Percentiles rank a stretch among this genome's conserved stretches.
These are phyloP conservation scores for Magnusiomyces tetraspermus DNA, from an alignment of 1,139 yeast species.

Conservation along the genomic window DNA sequence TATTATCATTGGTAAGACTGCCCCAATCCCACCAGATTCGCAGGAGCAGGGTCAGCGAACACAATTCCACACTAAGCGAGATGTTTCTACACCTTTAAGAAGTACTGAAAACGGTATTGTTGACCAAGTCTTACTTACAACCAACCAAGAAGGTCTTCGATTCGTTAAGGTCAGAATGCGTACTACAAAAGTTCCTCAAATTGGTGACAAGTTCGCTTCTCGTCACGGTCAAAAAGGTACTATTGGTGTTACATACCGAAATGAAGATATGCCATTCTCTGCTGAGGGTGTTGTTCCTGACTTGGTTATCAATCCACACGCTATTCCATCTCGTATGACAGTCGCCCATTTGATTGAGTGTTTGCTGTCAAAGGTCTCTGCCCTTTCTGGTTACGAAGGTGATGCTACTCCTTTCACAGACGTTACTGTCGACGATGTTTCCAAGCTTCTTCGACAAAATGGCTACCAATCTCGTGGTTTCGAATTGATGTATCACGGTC, in stretches of 20 bases:
- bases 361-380: conserved; percentile 87
- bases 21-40: conserved; percentile 96
- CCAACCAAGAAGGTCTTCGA: conserved; percentile 95
- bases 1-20: conserved; percentile 94
- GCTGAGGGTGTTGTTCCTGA: conserved; percentile 95
- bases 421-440: conserved; percentile 94
- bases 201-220: conserved; percentile 98
- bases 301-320: conserved; percentile 94
- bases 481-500: conserved; percentile 97
- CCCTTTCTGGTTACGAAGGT: conserved; percentile 93
- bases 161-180: conserved; percentile 98
- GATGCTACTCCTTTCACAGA: conserved; percentile 98
- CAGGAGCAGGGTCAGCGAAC: conserved; percentile 98
- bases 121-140: conserved; percentile 91
- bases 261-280: conserved; percentile 99
- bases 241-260: conserved; percentile 95
- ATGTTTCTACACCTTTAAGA: conserved; percentile 95
- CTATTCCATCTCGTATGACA: conserved; percentile 99
- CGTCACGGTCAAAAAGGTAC: conserved; percentile 99
- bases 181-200: conserved; percentile 96
- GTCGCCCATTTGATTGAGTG: conserved; percentile 99
- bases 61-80: conserved; percentile 94
- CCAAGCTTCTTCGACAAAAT: conserved; percentile 81
- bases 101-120: conserved; percentile 97
- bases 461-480: conserved; percentile 98